Conservation (phyloP, 192 early-diverging fungal species). For the Coemansia sp. region DNA sequence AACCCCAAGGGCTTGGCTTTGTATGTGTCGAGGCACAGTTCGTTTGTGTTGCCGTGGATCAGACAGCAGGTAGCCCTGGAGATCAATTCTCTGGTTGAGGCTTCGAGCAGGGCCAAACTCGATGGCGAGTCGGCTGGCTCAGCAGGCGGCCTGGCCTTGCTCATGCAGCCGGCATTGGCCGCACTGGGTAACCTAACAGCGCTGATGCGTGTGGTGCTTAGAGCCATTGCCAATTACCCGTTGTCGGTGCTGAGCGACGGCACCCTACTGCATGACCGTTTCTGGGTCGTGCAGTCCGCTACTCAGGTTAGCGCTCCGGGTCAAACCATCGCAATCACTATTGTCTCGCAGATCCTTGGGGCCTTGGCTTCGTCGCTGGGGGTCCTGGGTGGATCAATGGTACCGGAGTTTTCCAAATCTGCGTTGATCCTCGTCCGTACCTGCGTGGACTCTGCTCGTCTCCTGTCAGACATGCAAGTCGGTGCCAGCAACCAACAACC, state of each 20-base stretch:
- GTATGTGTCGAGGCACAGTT: constrained; percentile 36
- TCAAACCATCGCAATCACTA: constrained; percentile 19
- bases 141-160: neutral
- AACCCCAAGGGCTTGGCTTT: constrained; percentile 28
- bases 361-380: neutral
- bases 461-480: constrained; percentile 28
- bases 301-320: constrained; percentile 36
- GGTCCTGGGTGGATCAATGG: neutral
- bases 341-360: constrained; percentile 18
- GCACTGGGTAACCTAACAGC: constrained; percentile 34
- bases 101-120: neutral
- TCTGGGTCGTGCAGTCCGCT: constrained; percentile 34
- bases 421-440: constrained; percentile 28
- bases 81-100: constrained; percentile 21
- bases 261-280: constrained; percentile 18
- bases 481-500: constrained; percentile 7
- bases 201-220: constrained; percentile 31
- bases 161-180: constrained; percentile 17
- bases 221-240: constrained; percentile 37
- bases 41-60: constrained; percentile 47
- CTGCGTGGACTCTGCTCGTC: constrained; percentile 15
- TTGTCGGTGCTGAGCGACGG: constrained; percentile 11
- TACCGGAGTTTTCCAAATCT: neutral
- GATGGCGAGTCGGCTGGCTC: neutral
- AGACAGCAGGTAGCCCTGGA: constrained; percentile 37